phyloP scores from a whole-genome alignment of 2,329 filamentous ascomycete genomes.

The Beauveria medogensis region DNA sequence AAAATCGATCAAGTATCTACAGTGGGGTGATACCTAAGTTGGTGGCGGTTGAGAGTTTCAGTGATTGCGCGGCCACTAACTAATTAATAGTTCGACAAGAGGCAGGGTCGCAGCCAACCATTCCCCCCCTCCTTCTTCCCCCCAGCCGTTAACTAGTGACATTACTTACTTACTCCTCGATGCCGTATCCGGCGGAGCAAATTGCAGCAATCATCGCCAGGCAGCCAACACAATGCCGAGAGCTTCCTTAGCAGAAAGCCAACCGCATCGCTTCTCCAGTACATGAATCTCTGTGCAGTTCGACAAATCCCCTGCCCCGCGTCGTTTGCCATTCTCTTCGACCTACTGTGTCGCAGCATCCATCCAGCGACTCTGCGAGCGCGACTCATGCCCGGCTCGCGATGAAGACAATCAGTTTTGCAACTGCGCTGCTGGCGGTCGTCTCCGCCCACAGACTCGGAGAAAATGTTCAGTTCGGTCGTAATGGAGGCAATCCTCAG shows the following conservation, averaged over 20 bases:
- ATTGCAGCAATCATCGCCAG: not conserved
- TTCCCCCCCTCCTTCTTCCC: not conserved
- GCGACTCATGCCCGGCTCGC: not conserved
- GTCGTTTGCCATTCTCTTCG: not conserved
- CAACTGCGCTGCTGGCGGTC: not conserved
- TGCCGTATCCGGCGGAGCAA: conserved; percentile 5
- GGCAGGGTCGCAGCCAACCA: not conserved
- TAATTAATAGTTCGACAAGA: not conserved
- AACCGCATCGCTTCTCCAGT: not conserved
- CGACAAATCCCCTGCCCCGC: too few relatives aligned
- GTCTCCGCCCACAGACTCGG: not conserved
- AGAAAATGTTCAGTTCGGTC: not conserved
- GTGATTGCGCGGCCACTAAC: not conserved
- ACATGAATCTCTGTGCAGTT: not conserved
- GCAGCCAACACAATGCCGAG: conserved; percentile 1
- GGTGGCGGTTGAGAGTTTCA: not conserved
- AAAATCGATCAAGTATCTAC: not conserved
- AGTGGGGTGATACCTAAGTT: not conserved
- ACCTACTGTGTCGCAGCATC: not conserved
- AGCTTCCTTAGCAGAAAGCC: not conserved
- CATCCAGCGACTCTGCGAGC: not conserved
- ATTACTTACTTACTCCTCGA: not conserved
- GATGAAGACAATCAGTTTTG: conserved; percentile 7
- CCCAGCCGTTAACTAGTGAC: not conserved
- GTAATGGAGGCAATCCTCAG: not conserved